Evolutionary conservation across 768 basidiomycete species (phyloP), one percentile per base, ranked within the genome.

Genomic region (Leccinum longicurvipes): DNA sequence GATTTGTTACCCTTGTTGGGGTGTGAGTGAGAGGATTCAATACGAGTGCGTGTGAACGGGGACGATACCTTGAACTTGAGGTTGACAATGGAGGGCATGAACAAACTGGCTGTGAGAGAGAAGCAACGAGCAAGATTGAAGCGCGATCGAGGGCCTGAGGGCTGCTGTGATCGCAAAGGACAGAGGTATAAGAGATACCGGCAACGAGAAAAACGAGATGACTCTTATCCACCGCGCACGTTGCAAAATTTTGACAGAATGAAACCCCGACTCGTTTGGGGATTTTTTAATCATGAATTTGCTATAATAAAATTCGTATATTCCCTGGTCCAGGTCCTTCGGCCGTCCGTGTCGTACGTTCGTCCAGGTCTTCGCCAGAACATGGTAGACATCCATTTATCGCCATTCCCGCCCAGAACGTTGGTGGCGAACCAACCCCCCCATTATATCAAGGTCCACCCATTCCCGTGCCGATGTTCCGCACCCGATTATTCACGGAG

Each of bases 1-100:
- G 91, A 93, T 79, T 93, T 93, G 84, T 93, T 93, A 75, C 91
- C 91, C 91, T 80, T 39, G n/a, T n/a, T 39, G 36, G 10, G 67
- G 50, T 46, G 55, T 52, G n/a, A 45, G 31, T 52, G 45, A 56
- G 54, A 60, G 54, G n/a, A n/a, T n/a, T n/a, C n/a, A n/a, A n/a
- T n/a, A 61, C 45, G 31, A 32, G 57, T n/a, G 19, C 8, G 2
- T 34, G 50, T 14, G 45, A 7, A 47, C 15, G 56, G 23, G 23
- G 41, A 15, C 14, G 29, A n/a, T 49, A 82, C 89, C 78, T 89
- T 89, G 83, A 87, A 89, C 83, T 89, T 89, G 81, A 88, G 84
- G 73, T 89, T 88, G 76, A 87, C 82, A 74, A 88, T 89, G 76
- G 84, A 82, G 76, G 87, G 87, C 87, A 89, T 88, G 64, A 66